Evolutionary conservation across 495 filamentous ascomycete species (phyloP), one percentile per base, ranked within the genome.

Genomic region (Aspergillus indologenus): DNA sequence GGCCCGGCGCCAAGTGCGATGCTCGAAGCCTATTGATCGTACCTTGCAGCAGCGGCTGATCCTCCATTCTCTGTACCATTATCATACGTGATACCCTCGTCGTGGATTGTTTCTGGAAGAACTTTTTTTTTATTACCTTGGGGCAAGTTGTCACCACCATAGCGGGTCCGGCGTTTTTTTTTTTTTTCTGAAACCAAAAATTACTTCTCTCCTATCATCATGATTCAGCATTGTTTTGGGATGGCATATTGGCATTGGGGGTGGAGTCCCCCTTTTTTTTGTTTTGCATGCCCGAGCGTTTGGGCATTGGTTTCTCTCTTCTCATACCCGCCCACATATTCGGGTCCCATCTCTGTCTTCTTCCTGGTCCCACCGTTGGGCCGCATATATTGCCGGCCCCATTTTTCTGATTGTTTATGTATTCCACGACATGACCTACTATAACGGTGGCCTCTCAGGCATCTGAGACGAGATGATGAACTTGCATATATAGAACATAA

Each of bases 21-120:
- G 19, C 74, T 81, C 55, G 70, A 75, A 57, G 74, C 78, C 56
- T 81, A 72, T 57, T 76, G 70, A 72, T 55, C 52, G 52, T 64
- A 43, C 40, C 59, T 57, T 65, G 61, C 61, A 26, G 34, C 34
- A 8, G 34, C 34, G 34, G 34, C 34, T 14, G 12, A 40, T 62
- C 61, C 68, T 66, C 43, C 18, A 52, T 40, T 42, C 26, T 46
- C 21, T 57, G 44, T 61, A 58, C 45, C 12, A 40, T 40, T 15
- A 40, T 40, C 34, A 58, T 61, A 54, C 48, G 56, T 64, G 58
- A 64, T 64, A 64, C 62, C 62, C 62, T 46, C n/a, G n/a, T 19
- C 17, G 22, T 24, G 24, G 48, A 31, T 18, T 26, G 24, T 17
- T 51, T 51, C 31, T 24, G 5, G 9, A 26, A 40, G 8, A 26